These are phyloP conservation scores for Coriaria nepalensis DNA, from an alignment of 306 rosid species.

Conservation along the genomic window DNA sequence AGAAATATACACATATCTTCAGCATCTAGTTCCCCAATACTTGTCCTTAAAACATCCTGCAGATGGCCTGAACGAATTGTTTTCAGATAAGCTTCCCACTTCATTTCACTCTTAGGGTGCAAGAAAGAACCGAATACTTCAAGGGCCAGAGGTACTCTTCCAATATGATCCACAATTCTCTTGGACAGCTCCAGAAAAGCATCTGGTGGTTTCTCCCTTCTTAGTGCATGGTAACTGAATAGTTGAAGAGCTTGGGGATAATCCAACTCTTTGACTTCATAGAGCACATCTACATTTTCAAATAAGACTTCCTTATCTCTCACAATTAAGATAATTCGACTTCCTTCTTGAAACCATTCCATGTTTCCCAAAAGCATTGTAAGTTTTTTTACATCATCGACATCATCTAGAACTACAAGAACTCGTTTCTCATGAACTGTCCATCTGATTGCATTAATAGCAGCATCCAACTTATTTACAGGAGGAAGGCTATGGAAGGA, in stretches of 20 bases:
- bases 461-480: slow-evolving; percentile 7
- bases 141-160: slow-evolving; percentile 52
- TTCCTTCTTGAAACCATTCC: slow-evolving; percentile 40
- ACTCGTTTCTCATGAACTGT: slow-evolving; percentile 19
- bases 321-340: slow-evolving; percentile 40
- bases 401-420: slow-evolving; percentile 50
- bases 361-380: slow-evolving; percentile 19
- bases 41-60: slow-evolving; percentile 45
- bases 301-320: slow-evolving; percentile 15
- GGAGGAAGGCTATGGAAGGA: neutral
- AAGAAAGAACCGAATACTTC: slow-evolving; percentile 52
- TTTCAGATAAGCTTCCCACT: slow-evolving; percentile 33
- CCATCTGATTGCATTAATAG: slow-evolving; percentile 13
- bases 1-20: slow-evolving; percentile 43
- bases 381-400: slow-evolving; percentile 30
- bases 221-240: slow-evolving; percentile 43
- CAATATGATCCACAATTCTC: slow-evolving; percentile 37
- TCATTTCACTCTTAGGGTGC: slow-evolving; percentile 23
- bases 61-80: slow-evolving; percentile 25
- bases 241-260: slow-evolving; percentile 24
- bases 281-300: slow-evolving; percentile 11
- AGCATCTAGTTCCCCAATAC: slow-evolving; percentile 31
- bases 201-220: slow-evolving; percentile 24
- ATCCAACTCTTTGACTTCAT: slow-evolving; percentile 36
- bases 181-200: slow-evolving; percentile 13